phyloP scores from a whole-genome alignment of 2,329 filamentous ascomycete species.

The Torrubiella hemipterigena region DNA sequence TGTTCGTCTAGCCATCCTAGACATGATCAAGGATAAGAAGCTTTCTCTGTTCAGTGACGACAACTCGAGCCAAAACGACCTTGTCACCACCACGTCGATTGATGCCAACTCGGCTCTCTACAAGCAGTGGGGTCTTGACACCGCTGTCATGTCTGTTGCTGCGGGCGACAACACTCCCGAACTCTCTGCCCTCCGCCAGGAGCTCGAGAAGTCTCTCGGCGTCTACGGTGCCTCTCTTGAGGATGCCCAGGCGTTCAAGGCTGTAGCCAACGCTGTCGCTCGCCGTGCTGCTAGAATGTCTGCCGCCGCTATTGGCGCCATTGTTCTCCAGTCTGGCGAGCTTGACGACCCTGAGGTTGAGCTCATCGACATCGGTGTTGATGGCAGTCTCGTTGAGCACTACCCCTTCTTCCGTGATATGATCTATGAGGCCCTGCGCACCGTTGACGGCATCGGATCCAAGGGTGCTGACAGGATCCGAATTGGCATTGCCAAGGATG shows the following conservation, averaged over 20 bases:
- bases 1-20: constrained; percentile 62
- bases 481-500: constrained; percentile 95
- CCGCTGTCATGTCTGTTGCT: constrained; percentile 76
- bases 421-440: constrained; percentile 69
- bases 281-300: constrained; percentile 80
- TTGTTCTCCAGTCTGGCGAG: constrained; percentile 70
- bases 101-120: constrained; percentile 54
- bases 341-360: constrained; percentile 53
- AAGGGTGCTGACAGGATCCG: constrained; percentile 74
- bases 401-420: constrained; percentile 87
- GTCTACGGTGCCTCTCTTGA: constrained; percentile 67
- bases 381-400: constrained; percentile 89
- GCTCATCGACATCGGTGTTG: constrained; percentile 80
- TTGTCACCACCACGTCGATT: constrained; percentile 57
- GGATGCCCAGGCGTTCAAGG: constrained; percentile 81
- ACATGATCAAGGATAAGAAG: constrained; percentile 55
- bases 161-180: constrained; percentile 67
- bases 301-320: constrained; percentile 75
- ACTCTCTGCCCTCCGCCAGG: constrained; percentile 61
- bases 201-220: constrained; percentile 64
- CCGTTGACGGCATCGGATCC: constrained; percentile 65
- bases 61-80: constrained; percentile 60
- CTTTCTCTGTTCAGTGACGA: constrained; percentile 65
- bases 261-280: constrained; percentile 70
- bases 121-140: constrained; percentile 82